Evolutionary conservation across 208 protist genomes (phyloP), one percentile per base, ranked within the genome.

Genomic region (Leishmania turanica): DNA sequence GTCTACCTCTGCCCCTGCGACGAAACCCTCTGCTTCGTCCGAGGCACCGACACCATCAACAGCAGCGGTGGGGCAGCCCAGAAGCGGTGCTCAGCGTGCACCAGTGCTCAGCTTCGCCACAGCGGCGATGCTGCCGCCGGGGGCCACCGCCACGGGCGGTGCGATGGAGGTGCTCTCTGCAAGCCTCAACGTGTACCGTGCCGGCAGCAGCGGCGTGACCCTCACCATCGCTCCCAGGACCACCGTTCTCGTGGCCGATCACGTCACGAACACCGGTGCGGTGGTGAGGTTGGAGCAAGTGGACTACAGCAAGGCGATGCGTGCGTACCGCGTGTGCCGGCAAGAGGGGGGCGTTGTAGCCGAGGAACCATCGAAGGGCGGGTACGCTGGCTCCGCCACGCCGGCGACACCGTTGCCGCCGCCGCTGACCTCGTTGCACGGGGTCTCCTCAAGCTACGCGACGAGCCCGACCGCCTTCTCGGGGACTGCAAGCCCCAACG

Each of bases 241-340:
- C 45, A 71, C 58, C 9, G 73, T 91, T 0, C 54, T 95, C 27
- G 73, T 93, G 6, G 49, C 56, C 21, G 64, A 90, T 31, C 94
- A 97, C 73, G 77, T 88, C 31, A 91, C 92, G 34, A 94, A 90
- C 83, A 93, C 88, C 27, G 86, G 89, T 15, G 81, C 87, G 0
- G 75, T 95, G 37, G 87, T 97, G 21, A 81, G 88, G 79, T 79
- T 97, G 53, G 88, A 89, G 78, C 86, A 87, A 62, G 80, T 90
- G 21, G 89, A 93, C 78, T 93, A 95, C 85, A 92, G 92, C 79
- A 88, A 93, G 42, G 88, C 85, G n/a, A 90, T 97, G 84, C 91
- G 94, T 0, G 88, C 82, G 13, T 97, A 97, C 60, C 85, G 90
- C 6, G 85, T 97, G 51, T 90, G 84, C 47, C 84, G 90, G 9